These are phyloP conservation scores for Rhipidocladum racemiflorum DNA, from an alignment of 176 grass and related monocot species.

Conservation along the genomic window DNA sequence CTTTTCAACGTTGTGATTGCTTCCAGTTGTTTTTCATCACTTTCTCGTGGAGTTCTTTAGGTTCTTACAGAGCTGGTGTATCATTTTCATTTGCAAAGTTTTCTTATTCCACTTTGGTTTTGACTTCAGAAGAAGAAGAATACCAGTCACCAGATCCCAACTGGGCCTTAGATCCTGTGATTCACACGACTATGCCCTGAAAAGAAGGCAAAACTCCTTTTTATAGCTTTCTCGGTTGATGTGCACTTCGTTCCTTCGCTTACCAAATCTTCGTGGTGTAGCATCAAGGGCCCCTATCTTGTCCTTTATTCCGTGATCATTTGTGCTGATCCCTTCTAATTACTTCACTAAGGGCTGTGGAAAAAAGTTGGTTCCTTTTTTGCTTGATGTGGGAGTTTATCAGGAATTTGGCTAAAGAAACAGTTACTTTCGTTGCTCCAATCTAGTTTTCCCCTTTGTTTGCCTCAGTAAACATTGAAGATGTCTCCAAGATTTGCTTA, in stretches of 20 bases:
- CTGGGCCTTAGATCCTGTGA: background rate
- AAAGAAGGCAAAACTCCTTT: slow-evolving; percentile 37
- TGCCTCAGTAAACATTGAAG: background rate
- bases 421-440: background rate
- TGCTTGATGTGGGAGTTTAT: background rate
- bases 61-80: background rate
- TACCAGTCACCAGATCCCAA: slow-evolving; percentile 4
- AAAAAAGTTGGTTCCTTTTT: slow-evolving; percentile 15
- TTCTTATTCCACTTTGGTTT: background rate
- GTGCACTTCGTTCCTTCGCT: slow-evolving; percentile 30
- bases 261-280: slow-evolving; percentile 27
- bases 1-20: background rate
- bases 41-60: slow-evolving; percentile 6
- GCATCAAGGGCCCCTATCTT: background rate
- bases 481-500: background rate
- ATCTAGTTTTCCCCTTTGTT: background rate
- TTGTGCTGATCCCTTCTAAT: slow-evolving; percentile 6
- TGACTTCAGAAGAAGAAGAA: background rate
- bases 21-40: background rate
- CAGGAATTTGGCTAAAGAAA: background rate
- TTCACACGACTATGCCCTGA: slow-evolving; percentile 22
- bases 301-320: slow-evolving; percentile 24
- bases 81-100: background rate
- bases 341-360: background rate
- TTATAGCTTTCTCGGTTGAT: background rate